phyloP scores from a whole-genome alignment of 2,329 filamentous ascomycete genomes.

The Fusarium decemcellulare region DNA sequence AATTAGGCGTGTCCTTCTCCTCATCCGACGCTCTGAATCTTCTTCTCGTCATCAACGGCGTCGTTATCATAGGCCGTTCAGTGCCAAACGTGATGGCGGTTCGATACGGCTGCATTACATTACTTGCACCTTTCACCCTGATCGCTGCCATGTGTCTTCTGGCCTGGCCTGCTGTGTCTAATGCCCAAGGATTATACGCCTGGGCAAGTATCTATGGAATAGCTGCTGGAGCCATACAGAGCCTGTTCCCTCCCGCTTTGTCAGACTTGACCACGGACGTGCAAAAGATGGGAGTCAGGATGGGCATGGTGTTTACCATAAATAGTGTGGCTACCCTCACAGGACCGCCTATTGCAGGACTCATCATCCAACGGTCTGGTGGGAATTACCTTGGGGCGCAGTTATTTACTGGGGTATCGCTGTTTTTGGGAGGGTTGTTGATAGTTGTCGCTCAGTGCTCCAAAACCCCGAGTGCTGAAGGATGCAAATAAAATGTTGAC shows the following conservation, averaged over 20 bases:
- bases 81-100: not conserved
- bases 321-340: not conserved
- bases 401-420: not conserved
- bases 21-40: not conserved
- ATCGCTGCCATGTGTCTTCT: not conserved
- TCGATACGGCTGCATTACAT: not conserved
- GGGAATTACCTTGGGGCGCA: not conserved
- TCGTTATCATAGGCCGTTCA: not conserved
- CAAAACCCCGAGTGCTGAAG: not conserved
- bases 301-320: constrained; percentile 5
- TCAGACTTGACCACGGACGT: not conserved
- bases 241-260: not conserved
- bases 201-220: constrained; percentile 1
- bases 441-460: not conserved
- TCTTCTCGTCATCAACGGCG: not conserved
- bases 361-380: not conserved
- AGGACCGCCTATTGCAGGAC: not conserved
- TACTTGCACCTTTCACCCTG: not conserved
- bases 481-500: too few species aligned
- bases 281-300: constrained; percentile 1
- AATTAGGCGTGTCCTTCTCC: not conserved
- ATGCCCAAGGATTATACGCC: not conserved
- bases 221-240: not conserved
- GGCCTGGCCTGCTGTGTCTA: not conserved
- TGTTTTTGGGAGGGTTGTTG: not conserved